Evolutionary conservation across 176 grass and related monocot genomes (phyloP), one percentile per base, ranked within the genome.

Genomic region (Cenchrus fungigraminus): DNA sequence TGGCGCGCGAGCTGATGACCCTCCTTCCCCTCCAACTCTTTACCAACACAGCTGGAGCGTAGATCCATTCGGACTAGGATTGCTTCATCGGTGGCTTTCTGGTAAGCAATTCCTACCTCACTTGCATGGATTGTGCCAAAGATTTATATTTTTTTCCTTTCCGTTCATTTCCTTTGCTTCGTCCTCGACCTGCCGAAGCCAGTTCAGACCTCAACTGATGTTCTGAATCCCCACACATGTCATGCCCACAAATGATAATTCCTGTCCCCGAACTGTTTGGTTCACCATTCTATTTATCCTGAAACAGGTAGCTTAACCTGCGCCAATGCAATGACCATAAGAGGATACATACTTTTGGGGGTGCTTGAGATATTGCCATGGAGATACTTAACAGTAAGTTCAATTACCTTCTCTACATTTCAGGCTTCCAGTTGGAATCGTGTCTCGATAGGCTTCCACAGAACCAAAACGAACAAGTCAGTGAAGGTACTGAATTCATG

Each of bases 361-460:
- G 14, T 11, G 11, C n/a, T 16, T 20, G 69, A 28, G 47, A 6
- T 72, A 17, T 49, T 60, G 16, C 5, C 51, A 90, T 90, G 89
- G 84, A 79, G 74, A 79, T 83, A 43, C 37, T 90, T 59, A 68
- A 68, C 74, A 68, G 74, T 61, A 85, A 75, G 42, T 55, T 65
- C 22, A 20, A 31, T 55, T 31, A 40, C 68, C 22, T 71, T 72
- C 17, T 53, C 9, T 4, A 1, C 17, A 25, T 66, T 55, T 20
- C 57, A 32, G 31, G 31, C 31, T 32, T 32, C 31, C 31, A 70
- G 12, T 62, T 50, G 32, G 12, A 50, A 31, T 79, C 66, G 1
- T 74, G 43, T 83, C 61, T 84, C 53, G 31, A 63, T 46, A 20
- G 68, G 6, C 16, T 53, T 74, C 80, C 1, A 4, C 32, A 51